Conservation (phyloP, 148 eudicot species). For the Spergularia marina region DNA sequence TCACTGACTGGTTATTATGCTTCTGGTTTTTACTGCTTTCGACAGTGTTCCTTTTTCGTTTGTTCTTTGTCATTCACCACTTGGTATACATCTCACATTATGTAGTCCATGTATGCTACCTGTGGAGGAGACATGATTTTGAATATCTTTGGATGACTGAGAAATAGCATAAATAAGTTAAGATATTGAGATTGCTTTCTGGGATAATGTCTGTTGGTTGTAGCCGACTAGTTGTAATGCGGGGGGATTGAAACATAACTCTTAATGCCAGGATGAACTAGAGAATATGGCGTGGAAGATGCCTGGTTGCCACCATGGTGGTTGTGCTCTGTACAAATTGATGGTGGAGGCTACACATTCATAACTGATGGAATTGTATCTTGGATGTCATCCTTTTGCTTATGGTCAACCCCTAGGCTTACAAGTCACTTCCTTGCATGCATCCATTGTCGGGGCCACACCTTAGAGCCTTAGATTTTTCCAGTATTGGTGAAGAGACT, state of each 20-base stretch:
- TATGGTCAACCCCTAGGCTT: not conserved
- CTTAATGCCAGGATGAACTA: conserved; percentile 58
- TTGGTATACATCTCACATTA: not conserved
- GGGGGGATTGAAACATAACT: conserved; percentile 16
- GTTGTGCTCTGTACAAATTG: conserved; percentile 68
- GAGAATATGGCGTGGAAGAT: conserved; percentile 61
- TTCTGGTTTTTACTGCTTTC: not conserved
- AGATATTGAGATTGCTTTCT: not conserved
- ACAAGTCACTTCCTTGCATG: not conserved
- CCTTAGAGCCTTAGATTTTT: not conserved
- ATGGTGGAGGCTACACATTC: conserved; percentile 44
- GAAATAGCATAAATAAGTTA: not conserved
- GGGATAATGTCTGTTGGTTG: not conserved
- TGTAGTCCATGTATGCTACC: not conserved
- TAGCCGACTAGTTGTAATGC: not conserved
- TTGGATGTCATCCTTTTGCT: not conserved
- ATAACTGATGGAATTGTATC: not conserved
- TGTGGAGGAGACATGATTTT: not conserved
- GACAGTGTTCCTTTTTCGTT: not conserved
- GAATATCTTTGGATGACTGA: not conserved
- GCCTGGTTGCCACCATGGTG: conserved; percentile 99
- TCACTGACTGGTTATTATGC: not conserved
- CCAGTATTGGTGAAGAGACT: not conserved
- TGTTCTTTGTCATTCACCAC: not conserved
- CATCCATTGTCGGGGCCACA: no score